Percentiles rank a stretch among this genome's conserved stretches.
Evolutionary conservation across 148 eudicot species (phyloP).

Genomic region (Persicaria maculosa): DNA sequence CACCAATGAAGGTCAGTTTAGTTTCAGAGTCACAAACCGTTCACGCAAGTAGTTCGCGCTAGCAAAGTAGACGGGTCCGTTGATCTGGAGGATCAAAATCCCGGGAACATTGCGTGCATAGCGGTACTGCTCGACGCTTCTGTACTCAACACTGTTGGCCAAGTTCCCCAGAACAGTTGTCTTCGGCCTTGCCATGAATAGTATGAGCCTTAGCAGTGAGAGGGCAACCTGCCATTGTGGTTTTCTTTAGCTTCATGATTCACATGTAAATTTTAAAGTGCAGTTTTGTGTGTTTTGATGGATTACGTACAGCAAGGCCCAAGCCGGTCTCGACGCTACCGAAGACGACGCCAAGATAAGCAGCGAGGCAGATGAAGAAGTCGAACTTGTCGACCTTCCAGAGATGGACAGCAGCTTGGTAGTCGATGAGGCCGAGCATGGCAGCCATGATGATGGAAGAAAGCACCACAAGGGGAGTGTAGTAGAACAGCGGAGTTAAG

Average conservation of each 20-base stretch:
- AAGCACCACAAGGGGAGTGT: conserved; percentile 62
- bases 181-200: conserved; percentile 59
- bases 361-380: conserved; percentile 40
- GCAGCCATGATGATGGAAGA: conserved; percentile 54
- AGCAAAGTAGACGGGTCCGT: conserved; percentile 50
- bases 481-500: conserved; percentile 49
- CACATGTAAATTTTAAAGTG: background rate
- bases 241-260: background rate
- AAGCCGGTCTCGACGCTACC: conserved; percentile 51
- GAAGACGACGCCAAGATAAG: conserved; percentile 51
- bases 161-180: conserved; percentile 46
- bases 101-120: conserved; percentile 33
- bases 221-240: conserved; percentile 27
- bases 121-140: conserved; percentile 46
- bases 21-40: conserved; percentile 23
- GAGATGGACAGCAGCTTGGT: conserved; percentile 37
- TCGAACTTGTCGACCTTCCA: conserved; percentile 64
- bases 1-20: background rate
- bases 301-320: conserved; percentile 31
- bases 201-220: conserved; percentile 40
- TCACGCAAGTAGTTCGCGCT: conserved; percentile 53
- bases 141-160: conserved; percentile 35
- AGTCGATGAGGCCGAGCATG: conserved; percentile 57
- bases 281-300: background rate
- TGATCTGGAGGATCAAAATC: conserved; percentile 51